Evolutionary conservation across 371 early-diverging fungal species (phyloP), one percentile per base, ranked within the genome.

Genomic region (Circinella umbellata): DNA sequence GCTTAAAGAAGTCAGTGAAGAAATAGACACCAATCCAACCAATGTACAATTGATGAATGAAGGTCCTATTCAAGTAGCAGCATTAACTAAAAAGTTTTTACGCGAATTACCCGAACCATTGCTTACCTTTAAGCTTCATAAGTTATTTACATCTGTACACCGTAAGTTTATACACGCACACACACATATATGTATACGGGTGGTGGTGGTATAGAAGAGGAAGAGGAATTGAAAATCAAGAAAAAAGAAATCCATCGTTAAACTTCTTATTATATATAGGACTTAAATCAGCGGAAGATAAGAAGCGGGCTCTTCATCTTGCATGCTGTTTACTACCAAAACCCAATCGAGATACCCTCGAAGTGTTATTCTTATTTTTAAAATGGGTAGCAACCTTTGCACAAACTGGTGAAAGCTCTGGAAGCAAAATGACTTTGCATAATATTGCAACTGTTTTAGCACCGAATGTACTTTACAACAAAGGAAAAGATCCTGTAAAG

Each of bases 31-130:
- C 67, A 92, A 95, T 72, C 92, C 93, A 14, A 69, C 85, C 0
- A 87, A 89, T 3, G 86, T 91, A 55, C 75, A 95, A 46, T 66
- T 80, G 51, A 54, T 66, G 18, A 88, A 90, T 49, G 95, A 96
- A 39, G 88, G 89, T 57, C 88, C 95, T 3, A 90, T 98, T 51
- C 97, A 97, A 76, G 82, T 97, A 3, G 98, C 98, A 0, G 97
- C 98, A 3, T 79, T 98, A 60, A 80, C 96, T 71, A 98, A 98
- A 69, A 96, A 94, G 80, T 98, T 96, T 68, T 75, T 98, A 71
- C 90, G 98, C 27, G 96, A 97, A 39, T 71, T 98, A 71, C 98
- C 99, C 1, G 99, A 98, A 61, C 98, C 99, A 1, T 77, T 98
- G 39, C 81, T 98, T 61, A 95, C 98, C 3, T 95, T 90, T 76